Base-by-base conservation (phyloP, 441 rosid species). In the Corymbia calophylla region DNA sequence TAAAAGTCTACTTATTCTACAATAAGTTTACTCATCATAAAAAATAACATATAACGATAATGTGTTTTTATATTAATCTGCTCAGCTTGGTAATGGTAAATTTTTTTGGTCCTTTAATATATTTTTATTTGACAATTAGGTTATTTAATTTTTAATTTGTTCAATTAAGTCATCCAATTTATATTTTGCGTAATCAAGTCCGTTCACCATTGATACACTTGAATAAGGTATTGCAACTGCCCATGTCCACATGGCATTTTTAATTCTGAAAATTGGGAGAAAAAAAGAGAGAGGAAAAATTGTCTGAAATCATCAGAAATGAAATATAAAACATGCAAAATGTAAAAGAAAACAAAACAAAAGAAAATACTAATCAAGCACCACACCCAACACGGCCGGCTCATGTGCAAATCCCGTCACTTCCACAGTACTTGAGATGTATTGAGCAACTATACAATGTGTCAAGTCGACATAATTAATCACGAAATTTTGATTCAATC, bases 361-460 rank as follows among this genome's bases (percentile, higher is more conserved):
- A 19, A 68, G 18, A 35, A 70, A 39, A 6, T 13, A 21, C 5
- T 3, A 5, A 25, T 39, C 16, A 35, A 70, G 18, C 81, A 9
- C 12, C 15, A 11, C 29, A 39, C 49, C 49, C 16, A 39, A 19
- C 4, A 5, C 3, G 48, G 15, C 23, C 4, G 23, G 49, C 82
- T 73, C 25, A 35, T 2, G 27, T 73, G 29, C 3, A 5, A 39
- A 39, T 12, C 3, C 2, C 9, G 1, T 3, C 9, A 39, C n/a
- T 73, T 23, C 25, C 21, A 25, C 2, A 1, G 9, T 27, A 66
- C 39, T 31, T 8, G 2, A 16, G 0, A 2, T 23, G 5, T 0
- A 44, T 7, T 1, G 9, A 29, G 44, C 29, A 12, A 39, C 8
- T 73, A 39, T 47, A 73, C 10, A 23, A 21, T 4, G 9, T 39